Evolutionary conservation across 257 asterid species (phyloP).

Genomic region (Marsdenia floribunda): DNA sequence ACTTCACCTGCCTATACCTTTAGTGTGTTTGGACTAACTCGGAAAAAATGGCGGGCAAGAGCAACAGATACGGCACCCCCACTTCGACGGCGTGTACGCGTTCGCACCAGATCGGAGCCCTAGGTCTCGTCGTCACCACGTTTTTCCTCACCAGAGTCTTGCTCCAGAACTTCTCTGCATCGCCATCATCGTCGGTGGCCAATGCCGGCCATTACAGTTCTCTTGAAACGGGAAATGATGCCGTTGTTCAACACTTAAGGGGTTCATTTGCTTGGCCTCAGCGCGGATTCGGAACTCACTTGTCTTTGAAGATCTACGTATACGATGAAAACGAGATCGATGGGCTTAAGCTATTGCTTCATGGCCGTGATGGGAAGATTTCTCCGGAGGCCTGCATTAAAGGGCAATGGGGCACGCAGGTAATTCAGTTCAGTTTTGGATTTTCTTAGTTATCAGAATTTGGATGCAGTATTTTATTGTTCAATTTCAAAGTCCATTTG

Average conservation of each 20-base stretch:
- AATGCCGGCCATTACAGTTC: neutral
- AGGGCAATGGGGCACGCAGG: constrained; percentile 99
- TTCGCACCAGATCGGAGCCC: constrained; percentile 79
- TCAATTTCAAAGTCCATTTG: neutral
- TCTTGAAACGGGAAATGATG: constrained; percentile 17
- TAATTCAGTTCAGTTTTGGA: constrained; percentile 7
- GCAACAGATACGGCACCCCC: constrained; percentile 21
- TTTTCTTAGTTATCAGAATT: neutral
- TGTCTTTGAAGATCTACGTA: constrained; percentile 73
- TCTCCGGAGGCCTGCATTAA: constrained; percentile 66
- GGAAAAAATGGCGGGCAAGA: constrained; percentile 17
- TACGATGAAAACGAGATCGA: constrained; percentile 79
- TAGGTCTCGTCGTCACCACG: constrained; percentile 55
- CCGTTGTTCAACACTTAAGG: constrained; percentile 20
- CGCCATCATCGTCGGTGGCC: constrained; percentile 14
- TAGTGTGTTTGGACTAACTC: neutral
- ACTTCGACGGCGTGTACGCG: constrained; percentile 51
- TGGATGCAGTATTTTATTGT: neutral
- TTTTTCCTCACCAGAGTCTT: constrained; percentile 76
- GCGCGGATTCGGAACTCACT: constrained; percentile 41
- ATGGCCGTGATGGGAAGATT: constrained; percentile 77
- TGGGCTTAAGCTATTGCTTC: constrained; percentile 57
- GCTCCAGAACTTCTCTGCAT: constrained; percentile 44
- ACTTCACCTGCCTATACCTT: neutral
- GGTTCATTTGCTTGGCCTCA: constrained; percentile 38